These are phyloP conservation scores for Sanghuangporus baumii DNA, from an alignment of 1,284 basidiomycete species.

Conservation along the genomic window DNA sequence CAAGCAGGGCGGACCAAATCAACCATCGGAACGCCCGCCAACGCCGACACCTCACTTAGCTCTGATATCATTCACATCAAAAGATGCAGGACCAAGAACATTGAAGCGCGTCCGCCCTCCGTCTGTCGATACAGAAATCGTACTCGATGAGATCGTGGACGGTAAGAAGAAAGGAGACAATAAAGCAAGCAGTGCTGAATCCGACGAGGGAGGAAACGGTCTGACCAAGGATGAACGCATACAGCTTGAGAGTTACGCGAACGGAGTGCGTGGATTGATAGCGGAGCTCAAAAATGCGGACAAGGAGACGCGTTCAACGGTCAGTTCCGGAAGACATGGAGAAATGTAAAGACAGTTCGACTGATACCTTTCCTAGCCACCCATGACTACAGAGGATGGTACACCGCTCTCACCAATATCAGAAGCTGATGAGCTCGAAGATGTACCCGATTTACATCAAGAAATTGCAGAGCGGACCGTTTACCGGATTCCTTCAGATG, in stretches of 20 bases:
- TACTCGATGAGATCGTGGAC: neutral
- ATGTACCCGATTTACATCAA: neutral
- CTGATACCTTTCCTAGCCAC: neutral
- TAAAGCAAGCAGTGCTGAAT: neutral
- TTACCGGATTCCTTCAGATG: neutral
- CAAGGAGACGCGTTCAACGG: neutral
- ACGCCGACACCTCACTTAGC: neutral
- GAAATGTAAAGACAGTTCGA: too few relatives aligned
- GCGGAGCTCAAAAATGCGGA: constrained; percentile 1
- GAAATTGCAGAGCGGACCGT: neutral
- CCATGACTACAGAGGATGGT: neutral
- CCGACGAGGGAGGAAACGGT: neutral
- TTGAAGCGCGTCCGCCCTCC: neutral
- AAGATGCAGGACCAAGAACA: neutral
- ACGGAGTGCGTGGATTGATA: constrained; percentile 2
- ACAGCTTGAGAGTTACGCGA: neutral
- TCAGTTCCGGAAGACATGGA: neutral
- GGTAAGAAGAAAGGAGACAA: neutral
- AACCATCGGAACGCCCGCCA: neutral
- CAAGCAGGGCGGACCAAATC: neutral
- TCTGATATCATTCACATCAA: neutral
- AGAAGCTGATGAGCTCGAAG: neutral
- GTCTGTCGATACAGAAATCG: neutral
- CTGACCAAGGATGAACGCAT: neutral
- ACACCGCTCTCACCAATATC: constrained; percentile 6